phyloP scores from a whole-genome alignment of 2,329 filamentous ascomycete species.

The Colletotrichum sp. region DNA sequence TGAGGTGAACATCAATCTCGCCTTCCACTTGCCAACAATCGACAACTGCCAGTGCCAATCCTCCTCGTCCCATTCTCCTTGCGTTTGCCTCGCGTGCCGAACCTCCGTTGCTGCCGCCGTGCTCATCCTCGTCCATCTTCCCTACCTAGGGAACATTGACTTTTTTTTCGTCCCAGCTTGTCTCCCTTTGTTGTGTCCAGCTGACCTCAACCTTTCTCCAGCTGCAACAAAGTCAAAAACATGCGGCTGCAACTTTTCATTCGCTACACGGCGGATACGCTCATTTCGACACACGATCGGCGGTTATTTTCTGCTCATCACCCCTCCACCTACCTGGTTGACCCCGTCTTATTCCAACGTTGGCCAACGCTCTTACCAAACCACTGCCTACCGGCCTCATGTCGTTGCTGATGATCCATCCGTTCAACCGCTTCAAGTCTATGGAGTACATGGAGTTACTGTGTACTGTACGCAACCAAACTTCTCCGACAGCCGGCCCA shows the following conservation, averaged over 20 bases:
- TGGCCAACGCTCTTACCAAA: neutral
- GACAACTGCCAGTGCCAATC: neutral
- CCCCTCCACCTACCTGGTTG: slow-evolving; percentile 6
- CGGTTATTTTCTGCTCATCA: slow-evolving; percentile 9
- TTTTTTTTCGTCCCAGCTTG: slow-evolving; percentile 5
- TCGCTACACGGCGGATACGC: neutral
- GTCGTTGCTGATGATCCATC: neutral
- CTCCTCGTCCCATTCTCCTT: neutral
- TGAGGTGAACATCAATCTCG: neutral
- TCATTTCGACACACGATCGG: slow-evolving; percentile 14
- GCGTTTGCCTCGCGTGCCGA: slow-evolving; percentile 7
- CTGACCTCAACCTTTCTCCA: slow-evolving; percentile 19
- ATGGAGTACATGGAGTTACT: neutral
- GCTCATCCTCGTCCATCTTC: neutral
- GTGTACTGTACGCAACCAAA: neutral
- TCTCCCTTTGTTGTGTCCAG: slow-evolving; percentile 7
- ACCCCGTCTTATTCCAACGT: neutral
- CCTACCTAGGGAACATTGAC: neutral
- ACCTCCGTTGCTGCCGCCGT: neutral
- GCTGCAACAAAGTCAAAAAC: slow-evolving; percentile 20
- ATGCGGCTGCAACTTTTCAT: neutral
- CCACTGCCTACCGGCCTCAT: neutral
- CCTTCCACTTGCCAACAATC: neutral
- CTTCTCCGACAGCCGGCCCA: neutral
- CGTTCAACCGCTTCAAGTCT: neutral